Evolutionary conservation across 2,329 filamentous ascomycete species (phyloP).

Genomic region (Raffaelea ambrosiae): DNA sequence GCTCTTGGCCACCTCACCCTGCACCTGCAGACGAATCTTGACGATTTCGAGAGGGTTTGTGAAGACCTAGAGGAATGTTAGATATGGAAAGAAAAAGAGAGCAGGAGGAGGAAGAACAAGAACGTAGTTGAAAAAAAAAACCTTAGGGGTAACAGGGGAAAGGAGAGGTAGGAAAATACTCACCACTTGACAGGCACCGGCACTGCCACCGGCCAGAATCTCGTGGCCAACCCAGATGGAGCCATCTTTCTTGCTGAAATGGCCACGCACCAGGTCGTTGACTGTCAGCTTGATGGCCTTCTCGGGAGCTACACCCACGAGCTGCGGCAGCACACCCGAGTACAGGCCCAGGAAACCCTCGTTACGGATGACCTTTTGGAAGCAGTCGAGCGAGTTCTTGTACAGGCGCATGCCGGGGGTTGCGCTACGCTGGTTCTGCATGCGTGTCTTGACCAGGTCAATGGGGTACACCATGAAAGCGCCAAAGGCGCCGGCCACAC

Average conservation of each 20-base stretch:
- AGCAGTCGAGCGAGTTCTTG: slow-evolving; percentile 96
- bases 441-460: slow-evolving; percentile 93
- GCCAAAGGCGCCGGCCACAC: slow-evolving; percentile 88
- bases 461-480: slow-evolving; percentile 99
- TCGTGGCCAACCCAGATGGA: slow-evolving; percentile 65
- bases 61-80: slow-evolving; percentile 59
- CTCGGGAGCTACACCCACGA: slow-evolving; percentile 96
- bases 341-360: slow-evolving; percentile 87
- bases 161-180: slow-evolving; percentile 29
- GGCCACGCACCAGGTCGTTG: slow-evolving; percentile 80
- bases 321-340: slow-evolving; percentile 87
- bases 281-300: slow-evolving; percentile 99
- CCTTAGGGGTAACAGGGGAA: too few species aligned
- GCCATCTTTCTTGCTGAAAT: slow-evolving; percentile 66
- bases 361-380: slow-evolving; percentile 84
- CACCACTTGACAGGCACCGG: slow-evolving; percentile 93
- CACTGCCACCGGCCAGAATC: slow-evolving; percentile 77
- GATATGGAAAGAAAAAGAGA: neutral
- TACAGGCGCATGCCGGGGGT: slow-evolving; percentile 82
- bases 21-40: slow-evolving; percentile 96
- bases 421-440: slow-evolving; percentile 89
- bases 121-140: neutral
- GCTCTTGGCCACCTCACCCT: slow-evolving; percentile 88
- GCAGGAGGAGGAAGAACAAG: too few species aligned
- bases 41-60: slow-evolving; percentile 98